Conservation (phyloP, 768 basidiomycete species). For the Tricholomella constricta region DNA sequence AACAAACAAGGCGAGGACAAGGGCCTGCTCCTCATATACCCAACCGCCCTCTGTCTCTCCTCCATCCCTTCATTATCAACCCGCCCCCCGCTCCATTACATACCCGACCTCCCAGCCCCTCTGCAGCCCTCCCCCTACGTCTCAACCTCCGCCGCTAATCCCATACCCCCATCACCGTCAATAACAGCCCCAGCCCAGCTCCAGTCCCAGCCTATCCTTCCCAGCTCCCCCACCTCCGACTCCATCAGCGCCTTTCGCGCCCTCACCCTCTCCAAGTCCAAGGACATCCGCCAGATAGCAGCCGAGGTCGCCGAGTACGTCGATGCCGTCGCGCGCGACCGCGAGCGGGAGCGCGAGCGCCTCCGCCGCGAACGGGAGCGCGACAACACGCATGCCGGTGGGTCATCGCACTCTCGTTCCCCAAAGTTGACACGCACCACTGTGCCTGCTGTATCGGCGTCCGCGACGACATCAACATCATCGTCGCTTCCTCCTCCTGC, state of each 20-base stretch:
- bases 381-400: constrained; percentile 37
- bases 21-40: constrained; percentile 75
- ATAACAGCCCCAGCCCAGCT: not conserved
- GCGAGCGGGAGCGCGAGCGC: constrained; percentile 77
- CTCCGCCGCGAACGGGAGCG: constrained; percentile 67
- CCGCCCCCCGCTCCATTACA: constrained; percentile 47
- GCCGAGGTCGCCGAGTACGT: constrained; percentile 69
- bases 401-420: no score
- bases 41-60: constrained; percentile 56
- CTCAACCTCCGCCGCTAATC: constrained; percentile 14
- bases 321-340: constrained; percentile 72
- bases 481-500: no score
- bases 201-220: constrained; percentile 26
- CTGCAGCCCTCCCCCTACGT: constrained; percentile 55
- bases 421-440: constrained; percentile 32
- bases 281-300: constrained; percentile 55
- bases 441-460: no score
- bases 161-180: not conserved
- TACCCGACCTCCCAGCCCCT: constrained; percentile 67
- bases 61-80: constrained; percentile 35
- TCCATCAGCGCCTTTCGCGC: constrained; percentile 48
- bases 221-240: constrained; percentile 26
- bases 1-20: constrained; percentile 83
- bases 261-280: constrained; percentile 52
- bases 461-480: no score